These are phyloP conservation scores for Xylariales sp. DNA, from an alignment of 2,329 filamentous ascomycete species.

Conservation along the genomic window DNA sequence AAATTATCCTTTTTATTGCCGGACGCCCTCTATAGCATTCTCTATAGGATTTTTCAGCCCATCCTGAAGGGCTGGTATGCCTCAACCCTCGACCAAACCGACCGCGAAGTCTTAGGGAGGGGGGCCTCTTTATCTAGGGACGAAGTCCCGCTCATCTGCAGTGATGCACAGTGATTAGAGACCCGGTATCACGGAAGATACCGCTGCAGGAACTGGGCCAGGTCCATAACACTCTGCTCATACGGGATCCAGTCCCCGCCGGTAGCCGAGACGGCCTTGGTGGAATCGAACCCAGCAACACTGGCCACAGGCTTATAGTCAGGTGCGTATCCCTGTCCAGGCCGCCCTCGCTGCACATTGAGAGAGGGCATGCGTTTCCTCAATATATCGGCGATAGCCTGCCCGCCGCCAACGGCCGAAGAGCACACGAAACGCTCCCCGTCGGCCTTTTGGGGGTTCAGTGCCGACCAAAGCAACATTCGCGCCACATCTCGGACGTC, in stretches of 20 bases:
- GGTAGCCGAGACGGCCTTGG: conserved; percentile 47
- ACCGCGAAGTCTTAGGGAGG: not conserved
- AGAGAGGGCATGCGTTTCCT: conserved; percentile 40
- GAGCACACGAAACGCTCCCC: conserved; percentile 48
- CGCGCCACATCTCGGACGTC: conserved; percentile 48
- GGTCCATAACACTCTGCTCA: conserved; percentile 45
- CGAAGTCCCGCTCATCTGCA: not conserved
- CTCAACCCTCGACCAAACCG: not conserved
- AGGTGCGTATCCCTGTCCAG: conserved; percentile 42
- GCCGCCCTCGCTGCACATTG: conserved; percentile 34
- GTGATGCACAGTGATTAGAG: not conserved
- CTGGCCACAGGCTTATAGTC: conserved; percentile 38
- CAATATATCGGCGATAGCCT: conserved; percentile 47
- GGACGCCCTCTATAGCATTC: no score
- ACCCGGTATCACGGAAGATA: conserved; percentile 33
- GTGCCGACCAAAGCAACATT: conserved; percentile 45
- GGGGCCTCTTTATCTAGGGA: not conserved
- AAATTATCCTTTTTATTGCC: not conserved
- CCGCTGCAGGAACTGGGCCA: conserved; percentile 38
- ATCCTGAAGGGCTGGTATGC: not conserved
- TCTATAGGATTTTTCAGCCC: not conserved
- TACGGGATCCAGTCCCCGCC: conserved; percentile 51
- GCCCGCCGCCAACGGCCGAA: conserved; percentile 39
- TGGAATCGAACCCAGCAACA: conserved; percentile 42
- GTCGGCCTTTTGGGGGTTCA: conserved; percentile 40